Base-by-base conservation (phyloP, 352 stramenopile genomes). In the Phytophthora crassamura region DNA sequence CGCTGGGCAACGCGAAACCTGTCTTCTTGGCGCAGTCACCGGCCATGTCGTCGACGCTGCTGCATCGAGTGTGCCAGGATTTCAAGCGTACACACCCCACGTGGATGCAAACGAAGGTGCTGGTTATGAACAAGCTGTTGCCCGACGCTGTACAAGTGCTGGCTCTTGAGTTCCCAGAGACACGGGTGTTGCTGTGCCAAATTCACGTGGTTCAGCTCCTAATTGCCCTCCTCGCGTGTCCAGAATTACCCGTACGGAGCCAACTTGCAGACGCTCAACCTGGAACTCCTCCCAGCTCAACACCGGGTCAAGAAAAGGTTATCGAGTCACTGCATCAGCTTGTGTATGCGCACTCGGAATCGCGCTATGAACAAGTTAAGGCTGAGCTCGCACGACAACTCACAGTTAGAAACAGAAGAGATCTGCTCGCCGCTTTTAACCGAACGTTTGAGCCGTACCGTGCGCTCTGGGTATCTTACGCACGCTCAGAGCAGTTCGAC, bases 121-220 rank as follows among this genome's bases (percentile, higher is more conserved):
- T 91, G 20, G 73, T 89, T 18, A 90, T 91, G 77, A 79, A 80
- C 51, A 83, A 77, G 36, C 58, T 89, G 22, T 50, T 87, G 15
- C 80, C 80, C 0, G 78, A 83, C 38, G 69, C 84, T 8, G 72
- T 90, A 11, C 69, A 86, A 46, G 78, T 90, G 18, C 53, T 90
- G 18, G 50, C 70, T 25, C 67, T 77, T 52, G 80, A 91, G 39
- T 91, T 91, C 54, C 79, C 81, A 48, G 67, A 77, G 14, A 72
- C 82, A 45, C 77, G 73, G 28, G 40, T 89, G 46, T 62, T 91
- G 48, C 39, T 91, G 36, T 89, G 80, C 43, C 83, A 91, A 60
- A 87, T 89, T 42, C 81, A 91, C 33, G 79, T 88, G 40, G 82
- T 91, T 72, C 85, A 89, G 64, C 80, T 80, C 36, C 74, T 91